phyloP scores from a whole-genome alignment of 2,329 filamentous ascomycete species.

The Podosphaera xanthii region DNA sequence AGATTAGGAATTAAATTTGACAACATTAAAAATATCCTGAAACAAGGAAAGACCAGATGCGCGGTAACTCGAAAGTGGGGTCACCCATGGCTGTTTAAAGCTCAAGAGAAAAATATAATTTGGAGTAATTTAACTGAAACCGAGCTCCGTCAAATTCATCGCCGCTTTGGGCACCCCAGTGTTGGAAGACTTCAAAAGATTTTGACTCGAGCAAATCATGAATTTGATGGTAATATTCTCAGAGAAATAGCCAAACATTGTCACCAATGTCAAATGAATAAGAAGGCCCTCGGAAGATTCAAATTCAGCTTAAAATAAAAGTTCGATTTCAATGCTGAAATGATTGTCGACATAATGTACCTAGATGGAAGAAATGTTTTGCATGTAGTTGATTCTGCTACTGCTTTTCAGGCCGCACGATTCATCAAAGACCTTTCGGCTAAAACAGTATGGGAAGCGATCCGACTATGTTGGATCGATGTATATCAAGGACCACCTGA shows the following conservation, averaged over 20 bases:
- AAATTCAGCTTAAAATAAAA: neutral
- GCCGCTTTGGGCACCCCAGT: neutral
- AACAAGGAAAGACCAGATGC: neutral
- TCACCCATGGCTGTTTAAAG: neutral
- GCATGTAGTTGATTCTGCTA: constrained; percentile 2
- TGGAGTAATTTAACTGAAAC: neutral
- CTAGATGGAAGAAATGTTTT: constrained; percentile 1
- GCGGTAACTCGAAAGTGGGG: neutral
- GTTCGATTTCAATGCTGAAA: constrained; percentile 1
- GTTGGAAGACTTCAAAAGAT: neutral
- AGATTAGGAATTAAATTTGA: neutral
- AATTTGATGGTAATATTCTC: neutral
- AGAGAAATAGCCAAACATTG: neutral
- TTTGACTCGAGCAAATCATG: neutral
- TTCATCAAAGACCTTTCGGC: constrained; percentile 1
- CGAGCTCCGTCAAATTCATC: constrained; percentile 1
- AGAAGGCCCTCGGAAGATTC: neutral
- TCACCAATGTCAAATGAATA: neutral
- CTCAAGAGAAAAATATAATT: neutral
- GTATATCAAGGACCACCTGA: constrained; percentile 2
- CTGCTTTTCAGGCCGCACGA: constrained; percentile 2
- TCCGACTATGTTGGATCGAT: constrained; percentile 2
- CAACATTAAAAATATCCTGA: neutral
- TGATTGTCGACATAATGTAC: constrained; percentile 2
- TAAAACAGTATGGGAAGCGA: neutral